Evolutionary conservation across 1,139 yeast genomes (phyloP), one percentile per base, ranked within the genome.

Genomic region (Pichia sp.): DNA sequence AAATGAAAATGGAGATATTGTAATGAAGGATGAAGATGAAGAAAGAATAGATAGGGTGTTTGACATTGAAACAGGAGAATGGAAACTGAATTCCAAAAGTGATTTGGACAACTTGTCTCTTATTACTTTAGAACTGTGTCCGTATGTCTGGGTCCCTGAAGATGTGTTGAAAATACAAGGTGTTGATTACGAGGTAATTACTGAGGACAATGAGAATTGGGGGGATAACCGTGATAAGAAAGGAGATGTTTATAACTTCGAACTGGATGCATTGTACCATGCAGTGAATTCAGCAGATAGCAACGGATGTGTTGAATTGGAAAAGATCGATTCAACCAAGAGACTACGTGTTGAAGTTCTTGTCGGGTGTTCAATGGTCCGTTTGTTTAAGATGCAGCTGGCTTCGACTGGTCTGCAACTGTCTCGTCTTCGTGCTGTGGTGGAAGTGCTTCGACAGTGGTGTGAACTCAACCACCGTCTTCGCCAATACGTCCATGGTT

Each of bases 121-220:
- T 5, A 39, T 59, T 16, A 54, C 50, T 13, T 36, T 59, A 14
- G 63, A 59, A 34, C 18, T 56, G 9, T 48, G 54, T 37, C 62
- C 62, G 2, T 51, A 48, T 16, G 46, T 59, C 8, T 59, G 62
- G 62, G 46, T 59, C 4, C 61, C 62, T 0, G 50, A 55, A 26
- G 60, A 56, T 41, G 33, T 55, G 14, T 31, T 57, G 20, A 26
- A 47, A 22, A 53, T 50, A 23, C 32, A 50, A 13, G 49, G 47
- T 13, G 33, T 55, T 6, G 47, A 51, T 8, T 55, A 53, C 41
- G 57, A 54, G 22, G 40, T 53, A 6, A 45, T 52, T 6, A 42
- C 47, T 13, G 47, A 45, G 27, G 35, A 36, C 6, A 35, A 49
- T 38, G 27, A 51, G 42, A 46, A 48, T 25, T 42, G 45, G 40